Evolutionary conservation across 2,329 filamentous ascomycete genomes (phyloP), one percentile per base, ranked within the genome.

Genomic region (Phialophora expanda): DNA sequence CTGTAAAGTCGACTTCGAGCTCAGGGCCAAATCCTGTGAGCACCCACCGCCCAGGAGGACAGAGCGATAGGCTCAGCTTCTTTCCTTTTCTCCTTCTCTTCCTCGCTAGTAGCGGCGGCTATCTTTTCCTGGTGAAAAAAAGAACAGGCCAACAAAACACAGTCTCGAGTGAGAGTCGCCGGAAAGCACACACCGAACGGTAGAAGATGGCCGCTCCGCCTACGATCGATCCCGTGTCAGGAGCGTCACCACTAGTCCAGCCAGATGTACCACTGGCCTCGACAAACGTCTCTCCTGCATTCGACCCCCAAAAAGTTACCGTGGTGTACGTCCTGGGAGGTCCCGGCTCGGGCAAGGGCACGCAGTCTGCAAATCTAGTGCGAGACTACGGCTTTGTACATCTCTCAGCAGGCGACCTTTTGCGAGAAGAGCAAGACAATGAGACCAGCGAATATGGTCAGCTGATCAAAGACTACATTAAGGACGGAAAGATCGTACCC

Each of bases 241-340:
- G 65, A 46, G 63, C 66, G 9, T 63, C 64, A 4, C 69, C 71
- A 20, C 50, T 64, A 20, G 65, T 64, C 20, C 70, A 78, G 78
- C 73, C 77, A 74, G 72, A 78, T 77, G 74, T 80, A 81, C 74
- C 78, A 79, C 67, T 73, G 64, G 80, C 82, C 70, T 83, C 85
- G 32, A 77, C 81, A 69, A 89, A 89, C 77, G 76, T 78, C 53
- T 80, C 82, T 61, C 90, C 93, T 4, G 87, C 87, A 75, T 97
- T 96, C 85, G 89, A 87, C 65, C 81, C 89, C 57, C 75, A 87
- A 64, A 84, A 93, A 66, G 91, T 96, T 34, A 95, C 92, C n/a
- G 93, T 98, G 66, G 83, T 99, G 78, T 98, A 97, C 83, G 92
- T 98, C 69, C 92, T 99, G 68, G 94, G 94, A 78, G 95, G 95